Percentiles rank a stretch among this genome's conserved stretches.
Evolutionary conservation across 441 rosid species (phyloP).

Genomic region (Gossypium laxum): DNA sequence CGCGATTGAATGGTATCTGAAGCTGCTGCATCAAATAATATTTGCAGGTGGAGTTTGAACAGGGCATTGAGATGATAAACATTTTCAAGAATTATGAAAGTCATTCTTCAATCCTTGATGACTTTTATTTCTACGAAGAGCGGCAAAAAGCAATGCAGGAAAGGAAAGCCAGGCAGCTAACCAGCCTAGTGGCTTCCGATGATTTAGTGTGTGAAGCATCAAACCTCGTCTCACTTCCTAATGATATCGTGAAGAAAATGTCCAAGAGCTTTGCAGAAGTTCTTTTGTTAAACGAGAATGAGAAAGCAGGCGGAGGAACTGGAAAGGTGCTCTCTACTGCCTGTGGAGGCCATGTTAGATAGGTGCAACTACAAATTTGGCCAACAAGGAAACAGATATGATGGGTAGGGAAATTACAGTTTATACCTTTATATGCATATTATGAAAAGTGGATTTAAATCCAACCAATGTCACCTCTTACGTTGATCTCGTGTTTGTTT

Average conservation of each 20-base stretch:
- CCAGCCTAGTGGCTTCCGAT: slow-evolving; percentile 15
- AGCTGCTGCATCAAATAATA: background rate
- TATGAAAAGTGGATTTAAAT: background rate
- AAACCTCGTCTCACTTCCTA: slow-evolving; percentile 25
- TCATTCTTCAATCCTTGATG: slow-evolving; percentile 36
- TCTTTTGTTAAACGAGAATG: slow-evolving; percentile 32
- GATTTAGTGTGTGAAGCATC: slow-evolving; percentile 18
- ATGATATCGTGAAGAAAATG: slow-evolving; percentile 33
- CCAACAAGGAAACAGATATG: background rate
- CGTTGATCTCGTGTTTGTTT: background rate
- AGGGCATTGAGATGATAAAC: slow-evolving; percentile 36
- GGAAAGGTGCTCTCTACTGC: slow-evolving; percentile 9
- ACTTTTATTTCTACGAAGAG: slow-evolving; percentile 40
- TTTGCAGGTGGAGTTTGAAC: slow-evolving; percentile 35
- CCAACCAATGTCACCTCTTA: background rate
- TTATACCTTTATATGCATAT: background rate
- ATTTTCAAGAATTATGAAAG: slow-evolving; percentile 29
- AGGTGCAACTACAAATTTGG: slow-evolving; percentile 9
- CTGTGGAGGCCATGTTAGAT: background rate
- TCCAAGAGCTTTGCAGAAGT: slow-evolving; percentile 56
- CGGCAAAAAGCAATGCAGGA: slow-evolving; percentile 37
- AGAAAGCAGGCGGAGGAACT: background rate
- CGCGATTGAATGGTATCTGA: background rate
- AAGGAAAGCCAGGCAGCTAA: slow-evolving; percentile 34
- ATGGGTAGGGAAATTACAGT: background rate